Conservation (phyloP, 371 early-diverging fungal genomes). For the Haplosporangium sp. region DNA sequence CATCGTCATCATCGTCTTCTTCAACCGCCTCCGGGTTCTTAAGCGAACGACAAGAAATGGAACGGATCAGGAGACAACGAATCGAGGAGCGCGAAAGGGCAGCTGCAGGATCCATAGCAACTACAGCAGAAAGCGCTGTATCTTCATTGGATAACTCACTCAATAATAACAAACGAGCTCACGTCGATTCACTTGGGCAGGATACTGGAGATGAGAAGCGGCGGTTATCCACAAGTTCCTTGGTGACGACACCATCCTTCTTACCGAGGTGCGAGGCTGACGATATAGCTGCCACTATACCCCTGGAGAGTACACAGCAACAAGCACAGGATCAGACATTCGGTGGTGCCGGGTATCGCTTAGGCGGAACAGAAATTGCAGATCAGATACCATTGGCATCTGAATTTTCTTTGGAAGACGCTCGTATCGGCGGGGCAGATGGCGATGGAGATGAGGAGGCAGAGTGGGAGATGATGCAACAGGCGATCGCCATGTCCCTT, state of each 20-base stretch:
- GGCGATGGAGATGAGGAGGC: constrained; percentile 14
- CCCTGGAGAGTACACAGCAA: constrained; percentile 9
- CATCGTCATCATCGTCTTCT: background rate
- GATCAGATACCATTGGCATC: constrained; percentile 5
- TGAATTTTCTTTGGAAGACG: constrained; percentile 16
- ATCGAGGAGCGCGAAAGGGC: constrained; percentile 37
- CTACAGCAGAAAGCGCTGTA: background rate
- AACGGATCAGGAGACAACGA: constrained; percentile 35
- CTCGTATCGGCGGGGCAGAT: background rate
- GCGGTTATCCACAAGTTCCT: background rate
- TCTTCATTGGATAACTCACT: background rate
- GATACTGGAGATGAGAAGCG: background rate
- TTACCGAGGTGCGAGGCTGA: constrained; percentile 44
- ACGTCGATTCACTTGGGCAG: constrained; percentile 10
- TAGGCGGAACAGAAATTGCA: constrained; percentile 15
- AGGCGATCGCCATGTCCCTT: constrained; percentile 43
- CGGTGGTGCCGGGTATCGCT: constrained; percentile 46
- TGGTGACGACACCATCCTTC: constrained; percentile 28
- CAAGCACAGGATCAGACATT: constrained; percentile 15
- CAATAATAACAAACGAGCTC: constrained; percentile 10
- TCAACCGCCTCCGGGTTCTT: constrained; percentile 11
- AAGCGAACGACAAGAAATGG: constrained; percentile 50
- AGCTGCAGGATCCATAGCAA: background rate
- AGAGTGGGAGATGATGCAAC: constrained; percentile 50
- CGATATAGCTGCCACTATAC: constrained; percentile 26